phyloP scores from a whole-genome alignment of 805 yeast genomes.

The Candida qinlingensis region DNA sequence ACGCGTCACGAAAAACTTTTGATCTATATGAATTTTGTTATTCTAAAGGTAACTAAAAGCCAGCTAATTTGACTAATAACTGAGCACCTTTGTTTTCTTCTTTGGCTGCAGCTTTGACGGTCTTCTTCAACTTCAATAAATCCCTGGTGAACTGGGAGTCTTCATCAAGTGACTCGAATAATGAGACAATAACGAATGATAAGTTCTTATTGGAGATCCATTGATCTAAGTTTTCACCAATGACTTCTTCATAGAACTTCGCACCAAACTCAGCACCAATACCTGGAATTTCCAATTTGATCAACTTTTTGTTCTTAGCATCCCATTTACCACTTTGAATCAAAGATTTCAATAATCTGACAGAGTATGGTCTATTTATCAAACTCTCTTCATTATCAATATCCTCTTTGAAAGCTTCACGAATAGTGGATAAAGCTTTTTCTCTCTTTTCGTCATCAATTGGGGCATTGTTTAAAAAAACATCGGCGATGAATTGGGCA shows the following conservation, averaged over 20 bases:
- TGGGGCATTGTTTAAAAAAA: conserved; percentile 52
- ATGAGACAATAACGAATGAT: conserved; percentile 75
- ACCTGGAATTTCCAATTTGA: conserved; percentile 39
- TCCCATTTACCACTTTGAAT: conserved; percentile 87
- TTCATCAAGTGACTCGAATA: conserved; percentile 59
- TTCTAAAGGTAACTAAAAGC: conserved; percentile 4
- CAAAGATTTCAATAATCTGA: conserved; percentile 68
- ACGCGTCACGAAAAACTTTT: no score
- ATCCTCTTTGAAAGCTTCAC: conserved; percentile 61
- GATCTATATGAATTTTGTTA: no score
- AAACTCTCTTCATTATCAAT: conserved; percentile 60
- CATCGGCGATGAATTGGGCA: conserved; percentile 76
- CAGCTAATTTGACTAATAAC: conserved; percentile 36
- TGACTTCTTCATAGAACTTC: conserved; percentile 46
- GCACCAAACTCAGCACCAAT: conserved; percentile 58
- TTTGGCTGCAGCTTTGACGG: conserved; percentile 34
- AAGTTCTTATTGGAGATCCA: conserved; percentile 73
- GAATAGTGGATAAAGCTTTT: conserved; percentile 49
- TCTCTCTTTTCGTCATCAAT: conserved; percentile 35
- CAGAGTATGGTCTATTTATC: conserved; percentile 63
- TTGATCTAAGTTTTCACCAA: conserved; percentile 45
- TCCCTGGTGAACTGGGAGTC: conserved; percentile 45
- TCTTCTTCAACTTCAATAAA: conserved; percentile 46
- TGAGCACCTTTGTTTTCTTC: conserved; percentile 64
- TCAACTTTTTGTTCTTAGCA: conserved; percentile 49